Evolutionary conservation across 1,284 basidiomycete species (phyloP).

Genomic region (Limonomyces culmigenus): DNA sequence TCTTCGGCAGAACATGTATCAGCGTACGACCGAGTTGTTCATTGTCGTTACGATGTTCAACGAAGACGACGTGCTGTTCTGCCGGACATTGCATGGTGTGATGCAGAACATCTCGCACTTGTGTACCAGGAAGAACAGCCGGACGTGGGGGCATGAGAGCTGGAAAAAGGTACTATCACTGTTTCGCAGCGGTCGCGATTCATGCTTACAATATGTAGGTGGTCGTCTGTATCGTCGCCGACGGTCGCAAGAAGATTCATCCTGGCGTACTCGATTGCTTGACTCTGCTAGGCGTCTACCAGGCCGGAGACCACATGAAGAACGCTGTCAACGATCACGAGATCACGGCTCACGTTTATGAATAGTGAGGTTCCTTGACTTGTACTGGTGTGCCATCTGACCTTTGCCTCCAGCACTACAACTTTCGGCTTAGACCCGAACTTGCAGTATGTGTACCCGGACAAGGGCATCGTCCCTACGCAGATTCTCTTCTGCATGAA

Average conservation of each 20-base stretch:
- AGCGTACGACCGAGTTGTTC: conserved; percentile 81
- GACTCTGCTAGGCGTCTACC: conserved; percentile 67
- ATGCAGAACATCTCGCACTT: conserved; percentile 87
- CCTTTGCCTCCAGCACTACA: too few species aligned
- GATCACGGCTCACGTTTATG: conserved; percentile 90
- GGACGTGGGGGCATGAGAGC: conserved; percentile 90
- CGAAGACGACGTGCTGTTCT: conserved; percentile 89
- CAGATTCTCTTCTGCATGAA: conserved; percentile 91
- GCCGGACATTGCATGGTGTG: conserved; percentile 88
- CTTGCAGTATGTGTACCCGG: conserved; percentile 86
- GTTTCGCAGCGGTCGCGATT: neutral
- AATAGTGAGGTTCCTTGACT: conserved; percentile 77
- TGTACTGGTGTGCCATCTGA: too few species aligned
- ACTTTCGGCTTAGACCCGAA: conserved; percentile 82
- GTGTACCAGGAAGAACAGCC: conserved; percentile 84
- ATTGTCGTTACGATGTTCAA: conserved; percentile 96
- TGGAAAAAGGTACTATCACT: conserved; percentile 75
- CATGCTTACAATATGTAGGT: conserved; percentile 30
- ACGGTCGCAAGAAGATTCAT: conserved; percentile 85
- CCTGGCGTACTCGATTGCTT: conserved; percentile 88
- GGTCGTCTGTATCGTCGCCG: conserved; percentile 90
- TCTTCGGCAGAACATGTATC: conserved; percentile 70
- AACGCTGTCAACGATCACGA: conserved; percentile 77
- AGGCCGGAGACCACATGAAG: conserved; percentile 73
- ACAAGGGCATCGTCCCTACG: conserved; percentile 87